phyloP scores from a whole-genome alignment of 2,329 filamentous ascomycete genomes.

The Pseudogymnoascus pannorum region DNA sequence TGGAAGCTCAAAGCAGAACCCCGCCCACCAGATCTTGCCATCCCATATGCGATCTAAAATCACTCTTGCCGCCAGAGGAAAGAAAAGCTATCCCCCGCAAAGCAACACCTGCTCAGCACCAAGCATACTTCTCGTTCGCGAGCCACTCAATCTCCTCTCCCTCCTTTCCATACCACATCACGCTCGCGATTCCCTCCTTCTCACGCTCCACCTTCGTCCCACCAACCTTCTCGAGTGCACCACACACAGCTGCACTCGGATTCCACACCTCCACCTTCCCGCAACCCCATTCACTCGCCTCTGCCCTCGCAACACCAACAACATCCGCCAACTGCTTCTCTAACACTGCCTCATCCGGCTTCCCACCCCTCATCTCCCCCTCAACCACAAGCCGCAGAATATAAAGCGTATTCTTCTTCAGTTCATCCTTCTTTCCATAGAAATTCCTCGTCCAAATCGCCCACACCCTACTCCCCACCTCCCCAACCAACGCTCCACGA shows the following conservation, averaged over 20 bases:
- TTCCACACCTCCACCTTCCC: conserved; percentile 76
- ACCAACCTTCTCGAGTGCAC: conserved; percentile 40
- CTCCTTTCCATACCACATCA: conserved; percentile 61
- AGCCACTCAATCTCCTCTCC: conserved; percentile 59
- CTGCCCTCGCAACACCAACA: conserved; percentile 56
- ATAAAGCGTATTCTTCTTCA: conserved; percentile 54
- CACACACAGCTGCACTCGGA: conserved; percentile 49
- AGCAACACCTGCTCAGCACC: conserved; percentile 47
- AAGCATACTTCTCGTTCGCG: conserved; percentile 69
- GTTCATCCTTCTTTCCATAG: conserved; percentile 43
- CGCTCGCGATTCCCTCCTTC: conserved; percentile 58
- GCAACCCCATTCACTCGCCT: conserved; percentile 67
- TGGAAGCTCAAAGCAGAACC: not conserved
- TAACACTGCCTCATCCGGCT: conserved; percentile 35
- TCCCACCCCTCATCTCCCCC: conserved; percentile 33
- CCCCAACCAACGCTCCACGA: conserved; percentile 62
- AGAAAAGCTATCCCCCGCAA: not conserved
- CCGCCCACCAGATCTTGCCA: not conserved
- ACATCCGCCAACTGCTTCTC: conserved; percentile 52
- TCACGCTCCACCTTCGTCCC: conserved; percentile 49
- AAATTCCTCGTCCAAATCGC: conserved; percentile 65
- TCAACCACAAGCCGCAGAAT: conserved; percentile 64
- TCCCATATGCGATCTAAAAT: not conserved
- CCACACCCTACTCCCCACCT: conserved; percentile 56
- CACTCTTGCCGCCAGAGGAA: not conserved